Evolutionary conservation across 176 grass and related monocot genomes (phyloP).

Genomic region (Juncus inflexus): DNA sequence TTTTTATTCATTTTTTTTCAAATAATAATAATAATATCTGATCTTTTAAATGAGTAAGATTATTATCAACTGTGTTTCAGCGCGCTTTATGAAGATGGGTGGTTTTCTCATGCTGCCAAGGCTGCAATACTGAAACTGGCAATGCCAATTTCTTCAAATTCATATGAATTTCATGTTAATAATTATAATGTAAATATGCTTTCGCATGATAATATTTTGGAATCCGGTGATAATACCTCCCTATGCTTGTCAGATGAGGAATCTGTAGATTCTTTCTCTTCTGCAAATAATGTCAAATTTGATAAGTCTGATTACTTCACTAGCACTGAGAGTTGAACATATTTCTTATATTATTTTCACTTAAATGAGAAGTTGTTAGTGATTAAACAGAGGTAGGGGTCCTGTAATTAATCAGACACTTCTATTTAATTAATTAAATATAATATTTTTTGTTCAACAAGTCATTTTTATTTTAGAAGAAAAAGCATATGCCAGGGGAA

Average conservation of each 20-base stretch:
- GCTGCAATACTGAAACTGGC: slow-evolving; percentile 63
- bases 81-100: slow-evolving; percentile 85
- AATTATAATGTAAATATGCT: slow-evolving; percentile 29
- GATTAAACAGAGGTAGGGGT: too few relatives aligned
- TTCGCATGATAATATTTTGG: slow-evolving; percentile 40
- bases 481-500: too few relatives aligned
- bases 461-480: too few relatives aligned
- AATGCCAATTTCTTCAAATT: slow-evolving; percentile 52
- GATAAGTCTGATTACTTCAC: too few relatives aligned
- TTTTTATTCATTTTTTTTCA: not conserved
- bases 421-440: too few relatives aligned
- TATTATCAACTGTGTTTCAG: slow-evolving; percentile 35
- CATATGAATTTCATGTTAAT: slow-evolving; percentile 17
- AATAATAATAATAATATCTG: not conserved
- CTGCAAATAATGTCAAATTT: slow-evolving; percentile 58
- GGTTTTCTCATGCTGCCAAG: slow-evolving; percentile 86
- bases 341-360: too few relatives aligned
- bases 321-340: too few relatives aligned
- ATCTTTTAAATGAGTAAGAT: not conserved
- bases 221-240: slow-evolving; percentile 54
- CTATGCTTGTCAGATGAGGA: slow-evolving; percentile 29
- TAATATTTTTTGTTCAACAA: too few relatives aligned
- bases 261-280: slow-evolving; percentile 81
- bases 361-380: too few relatives aligned
- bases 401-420: too few relatives aligned